Conservation (phyloP, 305 asterid species). For the Stenogyne calaminthoides region DNA sequence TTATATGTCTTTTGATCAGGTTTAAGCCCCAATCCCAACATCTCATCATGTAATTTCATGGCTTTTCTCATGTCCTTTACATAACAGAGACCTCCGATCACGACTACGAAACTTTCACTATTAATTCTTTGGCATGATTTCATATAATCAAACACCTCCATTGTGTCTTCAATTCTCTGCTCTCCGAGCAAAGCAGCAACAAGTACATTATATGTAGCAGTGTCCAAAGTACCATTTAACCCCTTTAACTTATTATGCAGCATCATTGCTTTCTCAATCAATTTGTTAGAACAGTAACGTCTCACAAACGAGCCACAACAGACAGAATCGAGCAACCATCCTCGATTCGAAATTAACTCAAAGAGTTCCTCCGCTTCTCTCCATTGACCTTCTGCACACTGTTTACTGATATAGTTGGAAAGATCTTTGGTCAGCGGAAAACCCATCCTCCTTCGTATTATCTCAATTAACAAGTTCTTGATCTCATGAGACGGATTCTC, state of each 20-base stretch:
- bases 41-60: slow-evolving; percentile 74
- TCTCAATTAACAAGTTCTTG: slow-evolving; percentile 49
- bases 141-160: slow-evolving; percentile 66
- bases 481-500: slow-evolving; percentile 53
- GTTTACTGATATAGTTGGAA: slow-evolving; percentile 44
- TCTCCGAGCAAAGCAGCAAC: slow-evolving; percentile 47
- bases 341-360: slow-evolving; percentile 38
- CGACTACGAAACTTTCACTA: slow-evolving; percentile 50
- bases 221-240: slow-evolving; percentile 45
- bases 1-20: slow-evolving; percentile 58
- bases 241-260: slow-evolving; percentile 54
- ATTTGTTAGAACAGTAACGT: slow-evolving; percentile 51
- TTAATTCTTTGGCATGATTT: slow-evolving; percentile 36
- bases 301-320: slow-evolving; percentile 56
- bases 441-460: slow-evolving; percentile 41
- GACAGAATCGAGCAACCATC: slow-evolving; percentile 48
- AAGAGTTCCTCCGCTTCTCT: slow-evolving; percentile 62
- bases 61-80: slow-evolving; percentile 64
- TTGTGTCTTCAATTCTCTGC: slow-evolving; percentile 48
- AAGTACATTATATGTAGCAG: slow-evolving; percentile 45
- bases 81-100: slow-evolving; percentile 60
- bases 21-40: slow-evolving; percentile 68
- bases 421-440: slow-evolving; percentile 39
- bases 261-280: slow-evolving; percentile 48
- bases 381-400: slow-evolving; percentile 52